phyloP scores from a whole-genome alignment of 1,139 yeast genomes.

The Candida neerlandica region DNA sequence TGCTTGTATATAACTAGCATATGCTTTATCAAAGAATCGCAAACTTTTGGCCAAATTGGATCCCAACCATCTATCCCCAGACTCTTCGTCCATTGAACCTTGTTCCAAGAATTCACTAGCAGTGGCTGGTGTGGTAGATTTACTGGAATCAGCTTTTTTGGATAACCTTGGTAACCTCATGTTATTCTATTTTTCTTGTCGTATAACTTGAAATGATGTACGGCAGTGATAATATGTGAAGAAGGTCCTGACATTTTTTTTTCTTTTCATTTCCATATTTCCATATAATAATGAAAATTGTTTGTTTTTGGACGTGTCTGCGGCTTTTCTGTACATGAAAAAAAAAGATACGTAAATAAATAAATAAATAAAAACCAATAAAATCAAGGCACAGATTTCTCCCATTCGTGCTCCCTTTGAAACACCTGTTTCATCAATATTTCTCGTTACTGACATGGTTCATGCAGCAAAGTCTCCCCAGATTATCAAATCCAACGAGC shows the following conservation, averaged over 20 bases:
- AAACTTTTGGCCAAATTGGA: constrained; percentile 56
- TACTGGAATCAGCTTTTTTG: constrained; percentile 7
- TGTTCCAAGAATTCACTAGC: constrained; percentile 50
- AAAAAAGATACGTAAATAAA: no score
- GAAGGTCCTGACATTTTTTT: background rate
- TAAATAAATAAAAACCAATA: no score
- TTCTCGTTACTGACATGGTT: background rate
- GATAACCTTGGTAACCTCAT: constrained; percentile 9
- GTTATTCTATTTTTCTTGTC: background rate
- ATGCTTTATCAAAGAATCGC: constrained; percentile 56
- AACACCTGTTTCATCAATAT: background rate
- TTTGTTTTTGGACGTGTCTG: no score
- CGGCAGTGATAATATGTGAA: no score
- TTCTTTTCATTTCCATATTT: background rate
- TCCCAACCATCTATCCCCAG: constrained; percentile 60
- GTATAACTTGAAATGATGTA: no score
- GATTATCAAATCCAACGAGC: background rate
- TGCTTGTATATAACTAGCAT: constrained; percentile 35
- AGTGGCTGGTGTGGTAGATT: constrained; percentile 30
- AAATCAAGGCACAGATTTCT: no score
- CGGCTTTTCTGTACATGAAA: no score
- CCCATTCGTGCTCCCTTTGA: no score
- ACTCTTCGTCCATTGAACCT: constrained; percentile 54
- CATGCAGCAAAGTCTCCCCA: background rate
- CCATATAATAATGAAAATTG: background rate